Evolutionary conservation across 2,329 filamentous ascomycete genomes (phyloP).

Genomic region (Xylaria sp.): DNA sequence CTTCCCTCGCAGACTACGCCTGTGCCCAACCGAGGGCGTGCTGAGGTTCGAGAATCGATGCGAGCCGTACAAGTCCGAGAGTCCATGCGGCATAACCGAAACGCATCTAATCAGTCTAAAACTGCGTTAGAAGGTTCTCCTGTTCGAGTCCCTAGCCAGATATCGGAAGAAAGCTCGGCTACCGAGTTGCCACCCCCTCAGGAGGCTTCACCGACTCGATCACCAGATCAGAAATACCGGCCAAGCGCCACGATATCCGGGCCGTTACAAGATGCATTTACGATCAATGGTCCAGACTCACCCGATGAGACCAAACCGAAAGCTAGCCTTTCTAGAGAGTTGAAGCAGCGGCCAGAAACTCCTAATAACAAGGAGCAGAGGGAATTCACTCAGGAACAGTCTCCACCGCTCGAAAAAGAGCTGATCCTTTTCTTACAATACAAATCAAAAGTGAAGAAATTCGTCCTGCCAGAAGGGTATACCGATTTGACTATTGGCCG

Average conservation of each 20-base stretch:
- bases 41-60: constrained; percentile 84
- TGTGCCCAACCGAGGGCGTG: constrained; percentile 83
- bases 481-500: constrained; percentile 87
- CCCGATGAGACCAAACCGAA: constrained; percentile 45
- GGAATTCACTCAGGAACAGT: constrained; percentile 68
- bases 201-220: constrained; percentile 61
- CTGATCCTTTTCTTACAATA: constrained; percentile 95
- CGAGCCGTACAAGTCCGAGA: constrained; percentile 70
- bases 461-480: constrained; percentile 84
- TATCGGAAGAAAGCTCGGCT: constrained; percentile 68
- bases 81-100: constrained; percentile 60
- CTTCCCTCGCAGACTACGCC: constrained; percentile 85
- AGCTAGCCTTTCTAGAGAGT: constrained; percentile 36
- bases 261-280: constrained; percentile 62
- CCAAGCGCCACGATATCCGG: constrained; percentile 69
- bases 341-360: constrained; percentile 47
- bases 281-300: constrained; percentile 49
- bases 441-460: constrained; percentile 97
- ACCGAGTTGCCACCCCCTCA: constrained; percentile 45
- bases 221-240: constrained; percentile 72
- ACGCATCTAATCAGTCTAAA: constrained; percentile 58
- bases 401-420: constrained; percentile 82
- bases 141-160: constrained; percentile 65
- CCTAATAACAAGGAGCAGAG: constrained; percentile 61
- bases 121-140: constrained; percentile 66